These are phyloP conservation scores for Dryas drummondii DNA, from an alignment of 306 rosid genomes.

Conservation along the genomic window DNA sequence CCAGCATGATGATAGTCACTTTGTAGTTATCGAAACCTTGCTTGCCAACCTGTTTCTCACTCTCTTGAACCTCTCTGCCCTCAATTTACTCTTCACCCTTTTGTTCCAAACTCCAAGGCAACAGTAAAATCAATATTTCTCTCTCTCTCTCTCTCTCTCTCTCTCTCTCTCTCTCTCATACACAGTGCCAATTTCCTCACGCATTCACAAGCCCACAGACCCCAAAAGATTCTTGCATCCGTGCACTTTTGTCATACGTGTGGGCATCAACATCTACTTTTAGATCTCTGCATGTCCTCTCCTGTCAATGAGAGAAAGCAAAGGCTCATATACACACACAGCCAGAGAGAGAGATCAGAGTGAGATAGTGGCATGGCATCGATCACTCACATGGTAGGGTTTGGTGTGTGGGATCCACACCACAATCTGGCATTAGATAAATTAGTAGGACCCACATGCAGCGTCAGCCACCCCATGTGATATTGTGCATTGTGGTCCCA, in stretches of 20 bases:
- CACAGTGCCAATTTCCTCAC: not conserved
- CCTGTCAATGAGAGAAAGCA: constrained; percentile 31
- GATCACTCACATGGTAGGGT: constrained; percentile 65
- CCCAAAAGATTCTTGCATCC: constrained; percentile 64
- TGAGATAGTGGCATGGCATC: constrained; percentile 28
- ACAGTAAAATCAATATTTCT: constrained; percentile 12
- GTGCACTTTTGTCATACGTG: constrained; percentile 84
- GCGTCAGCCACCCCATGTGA: constrained; percentile 82
- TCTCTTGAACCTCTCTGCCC: not conserved
- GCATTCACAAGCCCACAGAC: constrained; percentile 34
- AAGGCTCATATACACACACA: not conserved
- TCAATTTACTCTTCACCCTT: not conserved
- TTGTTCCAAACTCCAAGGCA: constrained; percentile 31
- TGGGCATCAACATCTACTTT: constrained; percentile 55
- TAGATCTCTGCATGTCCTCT: constrained; percentile 51
- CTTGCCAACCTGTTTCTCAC: constrained; percentile 1
- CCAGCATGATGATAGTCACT: not conserved
- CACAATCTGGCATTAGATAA: constrained; percentile 56
- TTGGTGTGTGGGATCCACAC: constrained; percentile 54
- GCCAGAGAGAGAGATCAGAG: not conserved
- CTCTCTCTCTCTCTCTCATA: not conserved
- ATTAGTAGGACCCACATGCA: constrained; percentile 40
- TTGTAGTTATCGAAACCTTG: constrained; percentile 24
- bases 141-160: not conserved
- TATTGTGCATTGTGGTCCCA: constrained; percentile 40